Base-by-base conservation (phyloP, 352 stramenopile species). In the Aphanomyces invadans region DNA sequence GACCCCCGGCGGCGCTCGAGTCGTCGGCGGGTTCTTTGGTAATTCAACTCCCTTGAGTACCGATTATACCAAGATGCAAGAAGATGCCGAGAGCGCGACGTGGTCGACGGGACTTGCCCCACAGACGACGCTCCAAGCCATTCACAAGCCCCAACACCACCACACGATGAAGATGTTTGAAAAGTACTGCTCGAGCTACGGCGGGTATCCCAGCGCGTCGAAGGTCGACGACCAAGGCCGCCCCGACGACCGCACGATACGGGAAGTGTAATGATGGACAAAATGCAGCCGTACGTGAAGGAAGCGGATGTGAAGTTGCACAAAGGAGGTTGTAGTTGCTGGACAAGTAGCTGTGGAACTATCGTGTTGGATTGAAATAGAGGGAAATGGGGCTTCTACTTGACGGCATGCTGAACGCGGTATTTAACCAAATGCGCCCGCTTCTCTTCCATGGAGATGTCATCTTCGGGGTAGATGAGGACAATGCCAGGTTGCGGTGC, bases 121-220 rank as follows among this genome's bases (percentile, higher is more conserved):
- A n/a, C n/a, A n/a, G n/a, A n/a, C n/a, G n/a, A n/a, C n/a, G n/a
- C n/a, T n/a, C n/a, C n/a, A n/a, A n/a, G n/a, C n/a, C n/a, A n/a
- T n/a, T n/a, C n/a, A n/a, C n/a, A n/a, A n/a, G n/a, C n/a, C n/a
- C 52, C 3, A 23, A 15, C 5, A 26, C 29, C 26, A 45, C 11
- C 49, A 31, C 21, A 9, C 64, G 61, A 7, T 71, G 70, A 49
- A 72, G 74, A 45, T 76, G 78, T 21, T 89, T 90, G 73, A 87
- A 83, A 65, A 76, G 60, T 91, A 90, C 48, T 93, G 85, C 79
- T 93, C 85, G 25, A 93, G 91, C 68, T 93, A 93, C 55, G 85
- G 85, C 44, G 85, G 85, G 17, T 93, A 93, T 38, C 78, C 83
- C 59, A 81, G 90, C 39, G 39, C 17, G n/a, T 15, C 17, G 39